Conservation (phyloP, 345 rosid genomes). For the Eucalyptus tenuipes region DNA sequence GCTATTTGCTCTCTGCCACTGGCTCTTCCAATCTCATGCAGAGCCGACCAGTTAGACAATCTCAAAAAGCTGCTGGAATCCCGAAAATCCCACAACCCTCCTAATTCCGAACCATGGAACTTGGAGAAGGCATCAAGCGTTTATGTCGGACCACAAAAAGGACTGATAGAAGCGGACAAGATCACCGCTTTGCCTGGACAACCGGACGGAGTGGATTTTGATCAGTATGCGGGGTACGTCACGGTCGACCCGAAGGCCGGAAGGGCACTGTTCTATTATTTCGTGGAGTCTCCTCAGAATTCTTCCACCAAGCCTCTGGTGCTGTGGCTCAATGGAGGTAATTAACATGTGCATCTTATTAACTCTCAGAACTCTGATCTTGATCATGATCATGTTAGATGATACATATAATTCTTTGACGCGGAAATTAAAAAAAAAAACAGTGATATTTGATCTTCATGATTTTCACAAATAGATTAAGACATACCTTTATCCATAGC, state of each 20-base stretch:
- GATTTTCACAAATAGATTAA: too few species aligned
- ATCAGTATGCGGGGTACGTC: conserved; percentile 23
- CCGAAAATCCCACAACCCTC: conserved; percentile 6
- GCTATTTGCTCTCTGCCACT: neutral
- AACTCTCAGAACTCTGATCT: neutral
- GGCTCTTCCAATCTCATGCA: conserved; percentile 1
- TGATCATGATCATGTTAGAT: too few species aligned
- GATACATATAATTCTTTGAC: too few species aligned
- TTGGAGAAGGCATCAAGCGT: neutral
- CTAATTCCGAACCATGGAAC: neutral
- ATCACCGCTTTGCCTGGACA: conserved; percentile 17
- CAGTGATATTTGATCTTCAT: too few species aligned
- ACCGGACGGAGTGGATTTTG: conserved; percentile 18
- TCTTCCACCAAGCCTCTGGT: conserved; percentile 30
- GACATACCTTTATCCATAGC: too few species aligned
- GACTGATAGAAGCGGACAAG: conserved; percentile 10
- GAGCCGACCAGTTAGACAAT: conserved; percentile 9
- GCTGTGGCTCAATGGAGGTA: conserved; percentile 27
- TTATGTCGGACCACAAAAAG: conserved; percentile 9
- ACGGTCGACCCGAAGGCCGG: conserved; percentile 15
- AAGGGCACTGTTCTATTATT: conserved; percentile 23
- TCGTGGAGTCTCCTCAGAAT: conserved; percentile 16
- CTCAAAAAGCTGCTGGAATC: conserved; percentile 14
- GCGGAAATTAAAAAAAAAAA: too few species aligned
- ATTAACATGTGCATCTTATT: neutral